A percentile compares a stretch with the other conserved stretches of the same genome.
Evolutionary conservation across 495 filamentous ascomycete genomes (phyloP).

Genomic region (Achaetomiella virescens): DNA sequence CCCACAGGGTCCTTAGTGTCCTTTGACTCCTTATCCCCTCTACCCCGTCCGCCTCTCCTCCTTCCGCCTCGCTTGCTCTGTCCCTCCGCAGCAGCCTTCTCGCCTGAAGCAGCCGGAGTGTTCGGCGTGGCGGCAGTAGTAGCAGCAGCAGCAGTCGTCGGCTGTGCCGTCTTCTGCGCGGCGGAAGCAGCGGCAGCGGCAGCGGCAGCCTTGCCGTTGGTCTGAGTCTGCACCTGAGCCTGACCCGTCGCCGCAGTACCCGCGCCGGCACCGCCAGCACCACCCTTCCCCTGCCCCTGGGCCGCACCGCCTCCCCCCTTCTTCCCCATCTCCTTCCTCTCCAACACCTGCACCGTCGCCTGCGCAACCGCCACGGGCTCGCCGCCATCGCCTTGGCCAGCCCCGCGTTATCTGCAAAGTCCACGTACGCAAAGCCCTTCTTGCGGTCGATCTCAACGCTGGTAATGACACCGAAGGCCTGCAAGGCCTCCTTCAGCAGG

Average conservation of each 20-base stretch:
- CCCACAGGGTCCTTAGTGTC: conserved; percentile 11
- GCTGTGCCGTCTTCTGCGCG: neutral
- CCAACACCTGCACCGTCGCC: conserved; percentile 78
- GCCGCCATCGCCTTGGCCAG: conserved; percentile 73
- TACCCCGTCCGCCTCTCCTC: conserved; percentile 16
- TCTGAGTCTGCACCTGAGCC: too few species aligned
- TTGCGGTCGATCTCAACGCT: conserved; percentile 86
- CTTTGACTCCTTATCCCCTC: conserved; percentile 14
- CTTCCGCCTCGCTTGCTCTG: conserved; percentile 20
- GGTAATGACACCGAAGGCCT: conserved; percentile 60
- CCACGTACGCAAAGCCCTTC: conserved; percentile 88
- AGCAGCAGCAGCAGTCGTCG: neutral
- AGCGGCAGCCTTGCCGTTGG: too few species aligned
- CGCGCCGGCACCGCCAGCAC: conserved; percentile 1
- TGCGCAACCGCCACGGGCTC: conserved; percentile 76
- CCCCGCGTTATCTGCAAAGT: conserved; percentile 65
- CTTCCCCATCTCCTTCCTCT: conserved; percentile 58
- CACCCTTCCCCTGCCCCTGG: conserved; percentile 12
- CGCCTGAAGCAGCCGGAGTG: conserved; percentile 4
- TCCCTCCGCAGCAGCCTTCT: conserved; percentile 13
- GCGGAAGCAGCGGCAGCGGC: conserved; percentile 1
- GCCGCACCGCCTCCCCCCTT: conserved; percentile 8
- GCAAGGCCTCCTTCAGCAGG: conserved; percentile 64
- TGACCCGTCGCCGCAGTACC: too few species aligned
- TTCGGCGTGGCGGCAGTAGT: neutral